Evolutionary conservation across 2,329 filamentous ascomycete species (phyloP).

Genomic region (Scytalidium sp.): DNA sequence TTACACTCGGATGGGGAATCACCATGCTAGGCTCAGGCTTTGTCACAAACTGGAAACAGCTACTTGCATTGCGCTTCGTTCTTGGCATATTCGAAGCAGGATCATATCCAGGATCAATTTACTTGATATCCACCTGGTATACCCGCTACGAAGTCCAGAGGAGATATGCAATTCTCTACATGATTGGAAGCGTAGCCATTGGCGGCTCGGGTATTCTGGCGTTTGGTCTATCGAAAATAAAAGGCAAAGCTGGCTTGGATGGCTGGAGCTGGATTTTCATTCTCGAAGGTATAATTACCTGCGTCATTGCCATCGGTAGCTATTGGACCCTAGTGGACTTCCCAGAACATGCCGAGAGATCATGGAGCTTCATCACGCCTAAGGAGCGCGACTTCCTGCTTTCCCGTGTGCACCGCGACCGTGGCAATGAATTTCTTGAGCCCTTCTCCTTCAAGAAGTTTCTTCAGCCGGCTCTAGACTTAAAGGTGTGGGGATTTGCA

Average conservation of each 20-base stretch:
- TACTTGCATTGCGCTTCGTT: slow-evolving; percentile 60
- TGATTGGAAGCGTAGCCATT: slow-evolving; percentile 61
- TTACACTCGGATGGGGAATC: background rate
- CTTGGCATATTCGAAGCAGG: slow-evolving; percentile 61
- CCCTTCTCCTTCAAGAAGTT: slow-evolving; percentile 59
- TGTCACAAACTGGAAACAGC: background rate
- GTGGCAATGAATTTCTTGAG: slow-evolving; percentile 49
- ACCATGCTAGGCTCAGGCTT: background rate
- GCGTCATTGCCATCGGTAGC: slow-evolving; percentile 49
- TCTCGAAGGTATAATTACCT: slow-evolving; percentile 37
- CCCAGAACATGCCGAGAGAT: slow-evolving; percentile 51
- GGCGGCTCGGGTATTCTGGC: slow-evolving; percentile 38
- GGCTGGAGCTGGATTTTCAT: slow-evolving; percentile 70
- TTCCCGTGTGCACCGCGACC: slow-evolving; percentile 52
- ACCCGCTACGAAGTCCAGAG: slow-evolving; percentile 31
- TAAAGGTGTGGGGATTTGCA: slow-evolving; percentile 61
- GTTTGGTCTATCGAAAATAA: slow-evolving; percentile 62
- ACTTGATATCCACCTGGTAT: slow-evolving; percentile 39
- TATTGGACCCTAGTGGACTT: slow-evolving; percentile 65
- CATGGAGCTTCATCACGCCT: slow-evolving; percentile 55
- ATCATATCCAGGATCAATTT: slow-evolving; percentile 49
- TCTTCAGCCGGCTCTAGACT: slow-evolving; percentile 46
- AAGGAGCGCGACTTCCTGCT: slow-evolving; percentile 45
- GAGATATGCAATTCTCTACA: slow-evolving; percentile 65
- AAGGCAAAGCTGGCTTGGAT: slow-evolving; percentile 48